Conservation (phyloP, 805 yeast species). For the Nakazawaea anatomiae region DNA sequence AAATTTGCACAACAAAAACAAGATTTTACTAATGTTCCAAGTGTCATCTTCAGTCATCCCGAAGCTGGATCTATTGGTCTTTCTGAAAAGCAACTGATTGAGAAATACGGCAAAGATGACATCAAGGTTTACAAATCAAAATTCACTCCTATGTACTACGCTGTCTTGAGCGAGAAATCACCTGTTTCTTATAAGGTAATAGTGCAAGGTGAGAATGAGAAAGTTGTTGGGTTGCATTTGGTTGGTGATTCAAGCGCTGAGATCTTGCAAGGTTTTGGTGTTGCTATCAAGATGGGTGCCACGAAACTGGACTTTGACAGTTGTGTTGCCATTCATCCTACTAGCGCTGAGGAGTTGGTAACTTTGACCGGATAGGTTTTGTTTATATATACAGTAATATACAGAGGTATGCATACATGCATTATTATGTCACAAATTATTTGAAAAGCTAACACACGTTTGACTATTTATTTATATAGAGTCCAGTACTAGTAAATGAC, state of each 20-base stretch:
- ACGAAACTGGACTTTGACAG: slow-evolving; percentile 92
- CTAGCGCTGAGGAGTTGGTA: slow-evolving; percentile 96
- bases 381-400: background rate
- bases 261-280: slow-evolving; percentile 97
- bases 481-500: too few relatives aligned
- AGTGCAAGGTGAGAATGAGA: slow-evolving; percentile 75
- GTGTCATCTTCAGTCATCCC: slow-evolving; percentile 97
- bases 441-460: too few relatives aligned
- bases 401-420: background rate
- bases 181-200: slow-evolving; percentile 86
- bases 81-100: slow-evolving; percentile 70
- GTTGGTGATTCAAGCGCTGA: slow-evolving; percentile 91
- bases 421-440: too few relatives aligned
- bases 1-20: slow-evolving; percentile 67
- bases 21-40: slow-evolving; percentile 83
- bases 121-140: slow-evolving; percentile 76
- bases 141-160: slow-evolving; percentile 90
- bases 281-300: slow-evolving; percentile 98
- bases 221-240: slow-evolving; percentile 91
- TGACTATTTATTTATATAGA: too few relatives aligned
- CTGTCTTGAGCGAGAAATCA: slow-evolving; percentile 74
- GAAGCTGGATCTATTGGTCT: slow-evolving; percentile 95
- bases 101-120: slow-evolving; percentile 72
- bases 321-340: slow-evolving; percentile 98
- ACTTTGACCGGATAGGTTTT: slow-evolving; percentile 41